A percentile compares a stretch with the other conserved stretches of the same genome.
These are phyloP conservation scores for Ceratobasidium theobromae DNA, from an alignment of 1,284 basidiomycete species.

Conservation along the genomic window DNA sequence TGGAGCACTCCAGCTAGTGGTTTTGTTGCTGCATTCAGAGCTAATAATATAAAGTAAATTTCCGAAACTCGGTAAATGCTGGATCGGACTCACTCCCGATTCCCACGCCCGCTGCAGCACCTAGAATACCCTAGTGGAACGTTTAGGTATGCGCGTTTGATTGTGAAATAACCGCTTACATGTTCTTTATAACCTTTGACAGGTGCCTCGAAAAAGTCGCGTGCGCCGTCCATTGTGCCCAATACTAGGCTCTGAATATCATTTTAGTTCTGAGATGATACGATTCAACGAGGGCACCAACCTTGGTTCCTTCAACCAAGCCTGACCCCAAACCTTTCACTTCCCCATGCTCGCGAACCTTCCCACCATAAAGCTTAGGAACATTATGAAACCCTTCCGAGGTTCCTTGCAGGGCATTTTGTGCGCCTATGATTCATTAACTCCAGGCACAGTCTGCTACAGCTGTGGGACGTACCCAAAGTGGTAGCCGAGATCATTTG, in stretches of 20 bases:
- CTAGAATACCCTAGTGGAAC: constrained; percentile 43
- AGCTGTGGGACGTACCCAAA: constrained; percentile 42
- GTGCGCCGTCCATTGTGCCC: neutral
- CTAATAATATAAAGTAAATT: neutral
- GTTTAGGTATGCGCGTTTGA: neutral
- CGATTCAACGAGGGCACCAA: neutral
- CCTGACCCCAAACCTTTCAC: neutral
- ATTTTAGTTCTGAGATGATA: no score
- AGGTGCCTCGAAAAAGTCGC: neutral
- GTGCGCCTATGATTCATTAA: constrained; percentile 15
- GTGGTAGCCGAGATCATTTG: constrained; percentile 51
- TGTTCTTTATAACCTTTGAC: constrained; percentile 1
- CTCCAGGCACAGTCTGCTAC: no score
- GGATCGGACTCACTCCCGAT: constrained; percentile 48
- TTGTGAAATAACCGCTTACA: neutral
- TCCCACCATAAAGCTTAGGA: neutral
- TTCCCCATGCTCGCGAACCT: neutral
- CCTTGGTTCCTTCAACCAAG: neutral
- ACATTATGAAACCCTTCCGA: neutral
- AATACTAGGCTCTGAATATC: neutral
- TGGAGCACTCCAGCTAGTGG: constrained; percentile 46
- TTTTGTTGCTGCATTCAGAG: neutral
- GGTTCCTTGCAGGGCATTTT: neutral
- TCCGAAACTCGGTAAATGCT: neutral
- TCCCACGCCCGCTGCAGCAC: constrained; percentile 53